Evolutionary conservation across 2,329 filamentous ascomycete species (phyloP), one percentile per base, ranked within the genome.

Genomic region (Diplodia seriata): DNA sequence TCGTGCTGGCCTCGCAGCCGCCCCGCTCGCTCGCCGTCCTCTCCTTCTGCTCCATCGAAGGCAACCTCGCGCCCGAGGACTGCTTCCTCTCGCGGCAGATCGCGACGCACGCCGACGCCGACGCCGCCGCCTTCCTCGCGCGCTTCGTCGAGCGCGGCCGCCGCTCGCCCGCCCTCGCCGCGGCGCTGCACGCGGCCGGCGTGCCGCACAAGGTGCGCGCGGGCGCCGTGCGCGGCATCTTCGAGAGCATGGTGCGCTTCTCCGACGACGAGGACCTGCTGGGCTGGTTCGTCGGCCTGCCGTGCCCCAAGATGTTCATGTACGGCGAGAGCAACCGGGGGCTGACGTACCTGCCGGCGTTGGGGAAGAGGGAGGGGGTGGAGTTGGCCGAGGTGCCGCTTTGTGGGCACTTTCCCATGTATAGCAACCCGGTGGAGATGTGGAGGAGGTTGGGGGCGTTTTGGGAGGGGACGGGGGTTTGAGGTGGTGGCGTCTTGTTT

Each of bases 41-140:
- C 54, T 73, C 71, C 66, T 76, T 75, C 62, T 55, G 68, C 66
- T 66, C 74, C 67, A 74, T 75, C 69, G 74, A 75, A 51, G 73
- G 74, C 11, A 76, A 75, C 59, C 69, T 76, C 2, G 70, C 69
- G 0, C 70, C 72, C 0, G 74, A 75, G 29, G 73, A 75, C 55
- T 75, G 73, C 59, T 75, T 75, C 38, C 66, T 75, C 6, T 72
- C 69, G 20, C 69, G 74, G 6, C 73, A 74, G 51, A 70, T 74
- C 12, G 65, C 73, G 3, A 53, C 38, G 14, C 49, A 54, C 56
- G 64, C 26, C 9, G n/a, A 31, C 18, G 20, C 61, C 6, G 51
- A 70, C 29, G 18, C 66, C 3, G 54, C 59, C 8, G 5, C 29
- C 9, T 68, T 68, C 40, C 47, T 70, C 23, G 20, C 26, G 12